Evolutionary conservation across 257 asterid genomes (phyloP), one percentile per base, ranked within the genome.

Genomic region (Solanum sejunctum): DNA sequence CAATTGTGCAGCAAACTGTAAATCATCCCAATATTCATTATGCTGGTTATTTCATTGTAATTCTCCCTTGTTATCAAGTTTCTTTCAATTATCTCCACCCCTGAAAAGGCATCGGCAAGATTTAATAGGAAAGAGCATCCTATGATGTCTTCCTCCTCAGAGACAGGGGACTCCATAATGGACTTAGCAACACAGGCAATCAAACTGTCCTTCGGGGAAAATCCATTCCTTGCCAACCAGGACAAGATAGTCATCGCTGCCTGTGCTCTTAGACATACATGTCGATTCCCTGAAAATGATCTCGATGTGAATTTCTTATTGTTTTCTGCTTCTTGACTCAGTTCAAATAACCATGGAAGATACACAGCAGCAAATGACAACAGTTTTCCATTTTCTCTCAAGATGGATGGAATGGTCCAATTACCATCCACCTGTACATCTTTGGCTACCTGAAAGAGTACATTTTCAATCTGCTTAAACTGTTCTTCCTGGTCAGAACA

Each of bases 1-100:
- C 89, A 85, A 90, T 93, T 97, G 86, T 97, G 97, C 89, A 97
- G 84, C 86, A 93, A 87, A 89, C 99, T 90, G 87, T 97, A 97
- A 47, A 92, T 90, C 98, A 97, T 91, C 55, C 99, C 99, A 77
- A 92, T 89, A 81, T 93, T 94, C 99, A 95, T 95, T 78, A 95
- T 94, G 87, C 97, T 93, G 61, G 94, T 91, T 85, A 91, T 92
- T 87, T 95, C 99, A 86, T 84, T 83, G 86, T 97, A 94, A 80
- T 89, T 92, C 84, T 90, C 93, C 84, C 97, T 91, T 75, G 84
- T 87, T 85, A 89, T 90, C 85, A 95, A 94, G 85, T 94, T 92
- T 51, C 92, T 92, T 90, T 95, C 99, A 84, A 97, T 95, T 84
- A 97, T 89, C 89, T 93, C 94, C 86, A 95, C 98, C 64, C 83